Conservation (phyloP, 805 yeast genomes). For the Vanderwaltozyma tropicalis region DNA sequence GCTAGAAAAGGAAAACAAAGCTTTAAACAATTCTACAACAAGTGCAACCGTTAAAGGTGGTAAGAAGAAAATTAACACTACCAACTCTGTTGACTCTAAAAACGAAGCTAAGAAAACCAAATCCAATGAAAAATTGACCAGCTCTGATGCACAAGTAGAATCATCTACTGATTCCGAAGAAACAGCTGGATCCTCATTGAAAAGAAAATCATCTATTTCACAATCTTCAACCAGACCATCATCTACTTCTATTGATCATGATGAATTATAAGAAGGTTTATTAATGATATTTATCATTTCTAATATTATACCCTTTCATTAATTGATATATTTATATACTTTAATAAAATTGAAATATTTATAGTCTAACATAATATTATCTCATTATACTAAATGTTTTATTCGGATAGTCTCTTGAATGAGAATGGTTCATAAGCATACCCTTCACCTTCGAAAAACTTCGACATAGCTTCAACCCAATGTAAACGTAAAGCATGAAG, state of each 20-base stretch:
- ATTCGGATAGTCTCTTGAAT: slow-evolving; percentile 28
- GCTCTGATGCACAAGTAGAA: too few species aligned
- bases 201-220: too few species aligned
- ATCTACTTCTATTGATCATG: neutral
- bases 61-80: neutral
- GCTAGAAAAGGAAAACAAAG: slow-evolving; percentile 4
- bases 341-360: too few species aligned
- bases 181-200: too few species aligned
- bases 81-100: neutral
- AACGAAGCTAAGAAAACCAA: neutral
- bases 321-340: neutral
- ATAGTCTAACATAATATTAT: too few species aligned
- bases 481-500: slow-evolving; percentile 95
- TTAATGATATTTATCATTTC: too few species aligned
- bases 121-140: too few species aligned
- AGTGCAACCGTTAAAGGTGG: neutral
- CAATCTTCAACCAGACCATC: too few species aligned
- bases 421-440: slow-evolving; percentile 81
- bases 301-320: neutral
- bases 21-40: neutral
- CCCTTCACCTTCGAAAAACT: slow-evolving; percentile 96
- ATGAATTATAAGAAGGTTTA: neutral
- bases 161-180: too few species aligned
- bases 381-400: neutral
- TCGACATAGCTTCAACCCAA: slow-evolving; percentile 99